phyloP scores from a whole-genome alignment of 768 basidiomycete genomes.

The Mycena haematopus region DNA sequence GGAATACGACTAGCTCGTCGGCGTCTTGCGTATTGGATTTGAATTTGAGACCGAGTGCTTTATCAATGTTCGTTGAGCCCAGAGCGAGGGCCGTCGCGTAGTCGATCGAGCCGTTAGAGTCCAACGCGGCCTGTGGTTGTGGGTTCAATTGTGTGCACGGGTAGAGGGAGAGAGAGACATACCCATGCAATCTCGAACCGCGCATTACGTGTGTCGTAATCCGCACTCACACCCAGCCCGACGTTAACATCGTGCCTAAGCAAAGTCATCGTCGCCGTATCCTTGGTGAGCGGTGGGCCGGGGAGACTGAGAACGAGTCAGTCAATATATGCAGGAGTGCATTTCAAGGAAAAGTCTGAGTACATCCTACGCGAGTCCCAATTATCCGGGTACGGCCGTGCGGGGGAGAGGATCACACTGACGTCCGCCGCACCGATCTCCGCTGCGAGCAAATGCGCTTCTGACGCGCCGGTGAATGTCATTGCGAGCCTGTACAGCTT shows the following conservation, averaged over 20 bases:
- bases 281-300: constrained; percentile 69
- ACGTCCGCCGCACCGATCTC: constrained; percentile 67
- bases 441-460: constrained; percentile 67
- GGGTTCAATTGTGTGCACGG: background rate
- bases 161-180: constrained; percentile 23
- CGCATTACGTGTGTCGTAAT: constrained; percentile 69
- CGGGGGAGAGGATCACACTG: constrained; percentile 71
- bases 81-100: constrained; percentile 46
- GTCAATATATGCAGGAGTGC: background rate
- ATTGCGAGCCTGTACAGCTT: constrained; percentile 43
- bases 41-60: constrained; percentile 43
- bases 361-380: constrained; percentile 76
- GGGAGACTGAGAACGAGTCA: constrained; percentile 50
- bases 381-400: constrained; percentile 63
- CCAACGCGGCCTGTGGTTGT: constrained; percentile 38
- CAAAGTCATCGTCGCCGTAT: constrained; percentile 61
- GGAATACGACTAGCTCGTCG: constrained; percentile 48
- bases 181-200: constrained; percentile 72
- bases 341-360: too few species aligned
- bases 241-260: constrained; percentile 67
- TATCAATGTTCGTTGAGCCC: constrained; percentile 50
- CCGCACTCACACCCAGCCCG: constrained; percentile 62
- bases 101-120: constrained; percentile 47
- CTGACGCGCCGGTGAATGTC: constrained; percentile 65
- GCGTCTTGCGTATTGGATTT: constrained; percentile 19